Evolutionary conservation across 176 grass and related monocot genomes (phyloP), one percentile per base, ranked within the genome.

Genomic region (Ensete ventricosum): DNA sequence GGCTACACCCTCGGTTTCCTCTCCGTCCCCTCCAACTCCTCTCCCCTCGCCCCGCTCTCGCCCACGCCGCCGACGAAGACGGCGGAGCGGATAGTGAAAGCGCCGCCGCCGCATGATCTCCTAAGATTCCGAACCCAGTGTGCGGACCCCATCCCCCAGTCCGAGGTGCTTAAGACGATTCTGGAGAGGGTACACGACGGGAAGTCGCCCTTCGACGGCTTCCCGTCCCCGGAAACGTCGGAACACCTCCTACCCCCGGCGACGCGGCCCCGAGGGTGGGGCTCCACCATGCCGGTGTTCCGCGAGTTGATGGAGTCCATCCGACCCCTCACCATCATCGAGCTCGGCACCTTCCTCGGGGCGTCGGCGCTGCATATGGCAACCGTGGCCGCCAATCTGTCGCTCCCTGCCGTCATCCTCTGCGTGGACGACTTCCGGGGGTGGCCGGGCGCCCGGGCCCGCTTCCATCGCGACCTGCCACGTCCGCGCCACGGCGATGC

Each of bases 311-410:
- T 99, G 17, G 84, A 80, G 65, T 8, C 55, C 49, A 78, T 99
- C 64, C 88, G 91, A 0, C 96, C 96, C 0, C 54, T 27, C 20
- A 85, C 84, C 70, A 79, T 99, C 77, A 74, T 99, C n/a, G 96
- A 99, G 84, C 96, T 99, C 9, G 96, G 96, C 73, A 84, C 95
- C 5, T 99, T 99, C 85, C 83, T 99, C 49, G 95, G 95, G 59
- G 96, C 96, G 2, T 99, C 96, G 62, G 96, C 96, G 74, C 86
- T 99, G 73, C 96, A 99, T 83, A 99, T 99, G 96, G 91, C 81
- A 0, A 88, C 82, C 63, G 84, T 89, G 23, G 62, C 95, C 2
- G 8, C 48, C 72, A 94, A 91, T 79, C 84, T 99, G 5, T 99
- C 95, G 10, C 82, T 91, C 2, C 84, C 95, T 2, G 13, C 88